These are phyloP conservation scores for Pseudocercospora pini-densiflorae DNA, from an alignment of 2,329 filamentous ascomycete species.

Conservation along the genomic window DNA sequence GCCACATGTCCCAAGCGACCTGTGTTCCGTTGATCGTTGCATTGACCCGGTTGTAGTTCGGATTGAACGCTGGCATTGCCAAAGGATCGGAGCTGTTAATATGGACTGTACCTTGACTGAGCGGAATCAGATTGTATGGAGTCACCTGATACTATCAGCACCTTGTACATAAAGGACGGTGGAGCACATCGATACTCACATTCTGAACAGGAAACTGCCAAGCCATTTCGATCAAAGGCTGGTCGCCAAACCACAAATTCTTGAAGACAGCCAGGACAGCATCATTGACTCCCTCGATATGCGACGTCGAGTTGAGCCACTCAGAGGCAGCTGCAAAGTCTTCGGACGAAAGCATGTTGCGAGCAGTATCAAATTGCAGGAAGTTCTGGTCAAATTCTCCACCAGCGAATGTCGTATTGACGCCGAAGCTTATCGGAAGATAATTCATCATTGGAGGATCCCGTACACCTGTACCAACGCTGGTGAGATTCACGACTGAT, in stretches of 20 bases:
- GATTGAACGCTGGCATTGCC: background rate
- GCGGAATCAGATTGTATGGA: conserved; percentile 17
- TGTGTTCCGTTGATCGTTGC: conserved; percentile 5
- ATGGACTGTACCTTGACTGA: conserved; percentile 17
- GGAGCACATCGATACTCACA: background rate
- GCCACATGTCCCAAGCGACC: conserved; percentile 6
- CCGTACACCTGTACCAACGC: conserved; percentile 2
- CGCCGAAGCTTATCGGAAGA: background rate
- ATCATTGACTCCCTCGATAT: conserved; percentile 15
- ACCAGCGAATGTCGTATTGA: conserved; percentile 8
- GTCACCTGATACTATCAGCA: background rate
- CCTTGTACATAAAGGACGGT: too few relatives aligned
- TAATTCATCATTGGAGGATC: conserved; percentile 11
- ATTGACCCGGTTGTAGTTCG: conserved; percentile 9
- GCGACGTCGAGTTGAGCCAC: conserved; percentile 14
- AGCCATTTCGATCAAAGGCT: conserved; percentile 23
- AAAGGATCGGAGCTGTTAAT: conserved; percentile 11
- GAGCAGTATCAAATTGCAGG: conserved; percentile 15
- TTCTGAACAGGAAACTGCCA: conserved; percentile 23
- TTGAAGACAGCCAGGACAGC: conserved; percentile 16
- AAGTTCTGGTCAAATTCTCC: conserved; percentile 22
- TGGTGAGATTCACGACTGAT: background rate
- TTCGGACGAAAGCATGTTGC: conserved; percentile 3
- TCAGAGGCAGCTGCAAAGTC: conserved; percentile 16
- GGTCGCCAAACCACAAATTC: conserved; percentile 16